Evolutionary conservation across 2,329 filamentous ascomycete species (phyloP), one percentile per base, ranked within the genome.

Genomic region (Trichoderma oligosporum): DNA sequence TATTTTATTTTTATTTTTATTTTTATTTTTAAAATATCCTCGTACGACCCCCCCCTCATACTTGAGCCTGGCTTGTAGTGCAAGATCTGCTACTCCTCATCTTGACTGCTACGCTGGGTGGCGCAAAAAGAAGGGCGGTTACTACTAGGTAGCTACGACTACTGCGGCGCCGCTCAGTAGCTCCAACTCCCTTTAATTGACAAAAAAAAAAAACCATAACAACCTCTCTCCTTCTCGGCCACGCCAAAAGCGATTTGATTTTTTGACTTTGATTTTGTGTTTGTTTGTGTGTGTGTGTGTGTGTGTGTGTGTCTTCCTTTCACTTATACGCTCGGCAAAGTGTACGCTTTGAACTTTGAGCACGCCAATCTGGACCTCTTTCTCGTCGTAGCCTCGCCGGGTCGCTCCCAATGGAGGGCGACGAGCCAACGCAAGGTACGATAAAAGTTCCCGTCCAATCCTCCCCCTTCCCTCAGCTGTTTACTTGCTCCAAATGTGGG

Each of bases 391-490:
- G 62, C 63, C 65, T 68, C 65, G 62, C 62, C 62, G 63, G 64
- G 68, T 66, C 64, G 62, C 62, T 67, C 64, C 69, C 69, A 73
- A 76, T 76, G 74, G 74, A 76, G 61, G 73, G 70, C 63, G 74
- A 75, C 60, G 73, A 76, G 67, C 71, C 72, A 56, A 76, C 74
- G 57, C 74, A 76, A 72, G 73, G 74, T 74, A 67, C 31, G 48
- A 42, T 18, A 12, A 11, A n/a, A 31, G 62, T 12, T 39, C 5
- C 41, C 12, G 18, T 12, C 12, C 24, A 24, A 5, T 12, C 20
- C 18, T 45, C 11, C 27, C 18, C 47, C 47, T 14, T 27, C 16
- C 35, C 38, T 42, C 9, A 25, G 27, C 4, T 18, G 12, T 39
- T 33, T 12, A 11, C 20, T 41, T 49, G 20, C 18, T 12, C 31